Conservation (phyloP, 148 eudicot genomes). For the Silene uniflora region DNA sequence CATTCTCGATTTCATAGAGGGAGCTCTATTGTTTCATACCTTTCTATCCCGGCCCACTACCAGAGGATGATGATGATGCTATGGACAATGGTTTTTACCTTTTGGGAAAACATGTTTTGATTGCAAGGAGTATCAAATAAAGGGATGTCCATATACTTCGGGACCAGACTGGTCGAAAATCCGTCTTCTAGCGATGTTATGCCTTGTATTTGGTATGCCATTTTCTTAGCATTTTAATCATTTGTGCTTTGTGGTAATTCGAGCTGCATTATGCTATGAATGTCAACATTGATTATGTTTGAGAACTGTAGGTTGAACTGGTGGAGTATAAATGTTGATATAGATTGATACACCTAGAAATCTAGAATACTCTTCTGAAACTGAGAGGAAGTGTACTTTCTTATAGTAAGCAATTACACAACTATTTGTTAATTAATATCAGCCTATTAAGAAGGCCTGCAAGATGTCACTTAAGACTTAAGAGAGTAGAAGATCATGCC, state of each 20-base stretch:
- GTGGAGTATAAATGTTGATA: background rate
- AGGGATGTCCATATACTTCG: conserved; percentile 92
- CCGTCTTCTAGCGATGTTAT: conserved; percentile 87
- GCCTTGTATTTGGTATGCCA: conserved; percentile 84
- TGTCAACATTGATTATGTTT: background rate
- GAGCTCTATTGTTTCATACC: conserved; percentile 67
- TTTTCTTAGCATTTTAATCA: background rate
- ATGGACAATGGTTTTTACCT: conserved; percentile 75
- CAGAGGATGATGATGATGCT: conserved; percentile 59
- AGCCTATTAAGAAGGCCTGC: background rate
- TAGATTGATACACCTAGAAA: background rate
- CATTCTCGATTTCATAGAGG: conserved; percentile 93
- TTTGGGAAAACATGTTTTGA: conserved; percentile 86
- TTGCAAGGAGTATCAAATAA: conserved; percentile 79
- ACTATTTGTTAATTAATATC: background rate
- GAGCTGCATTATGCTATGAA: background rate
- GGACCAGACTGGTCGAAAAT: conserved; percentile 76
- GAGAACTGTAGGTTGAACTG: background rate
- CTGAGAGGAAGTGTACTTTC: background rate
- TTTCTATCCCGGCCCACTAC: conserved; percentile 54
- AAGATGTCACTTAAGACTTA: background rate
- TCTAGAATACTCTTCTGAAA: no score
- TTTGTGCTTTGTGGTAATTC: conserved; percentile 2
- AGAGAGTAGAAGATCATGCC: background rate
- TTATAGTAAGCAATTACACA: background rate